Evolutionary conservation across 1,284 basidiomycete genomes (phyloP).

Genomic region (Mycosarcoma maydis): DNA sequence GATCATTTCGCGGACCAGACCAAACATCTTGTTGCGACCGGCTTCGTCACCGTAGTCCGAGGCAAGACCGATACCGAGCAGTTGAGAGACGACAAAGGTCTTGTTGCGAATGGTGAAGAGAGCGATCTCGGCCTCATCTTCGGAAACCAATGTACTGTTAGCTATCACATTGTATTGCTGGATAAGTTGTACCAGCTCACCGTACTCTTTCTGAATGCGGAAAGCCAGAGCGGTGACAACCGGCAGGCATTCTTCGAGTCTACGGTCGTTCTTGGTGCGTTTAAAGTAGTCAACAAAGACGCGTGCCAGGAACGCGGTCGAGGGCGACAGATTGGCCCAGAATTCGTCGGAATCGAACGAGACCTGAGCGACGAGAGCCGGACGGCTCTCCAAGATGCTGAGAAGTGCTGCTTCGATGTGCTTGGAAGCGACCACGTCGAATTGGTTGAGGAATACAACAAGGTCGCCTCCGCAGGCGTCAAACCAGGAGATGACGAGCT

Average conservation of each 20-base stretch:
- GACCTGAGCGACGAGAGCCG: constrained; percentile 72
- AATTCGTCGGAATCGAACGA: constrained; percentile 77
- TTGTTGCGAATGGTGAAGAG: constrained; percentile 63
- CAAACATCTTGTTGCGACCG: constrained; percentile 88
- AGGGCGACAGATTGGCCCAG: constrained; percentile 81
- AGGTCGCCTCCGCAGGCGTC: constrained; percentile 55
- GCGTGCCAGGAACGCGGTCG: constrained; percentile 83
- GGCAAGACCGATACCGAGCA: constrained; percentile 82
- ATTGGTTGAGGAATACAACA: constrained; percentile 73
- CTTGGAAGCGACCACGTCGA: constrained; percentile 73
- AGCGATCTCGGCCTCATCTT: constrained; percentile 47
- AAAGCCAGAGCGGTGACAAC: constrained; percentile 90
- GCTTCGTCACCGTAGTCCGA: constrained; percentile 95
- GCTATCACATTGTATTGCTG: constrained; percentile 41
- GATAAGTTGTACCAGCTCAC: constrained; percentile 43
- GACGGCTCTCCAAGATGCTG: constrained; percentile 74
- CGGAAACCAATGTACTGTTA: constrained; percentile 23
- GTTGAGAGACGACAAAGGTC: constrained; percentile 81
- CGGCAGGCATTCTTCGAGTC: constrained; percentile 81
- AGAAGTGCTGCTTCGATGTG: constrained; percentile 77
- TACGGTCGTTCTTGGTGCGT: constrained; percentile 72
- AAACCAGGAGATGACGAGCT: constrained; percentile 66
- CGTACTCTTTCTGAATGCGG: constrained; percentile 76
- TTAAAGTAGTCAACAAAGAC: constrained; percentile 86
- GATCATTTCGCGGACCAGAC: constrained; percentile 69